Evolutionary conservation across 208 protist genomes (phyloP), one percentile per base, ranked within the genome.

Genomic region (Acanthamoeba castellanii): DNA sequence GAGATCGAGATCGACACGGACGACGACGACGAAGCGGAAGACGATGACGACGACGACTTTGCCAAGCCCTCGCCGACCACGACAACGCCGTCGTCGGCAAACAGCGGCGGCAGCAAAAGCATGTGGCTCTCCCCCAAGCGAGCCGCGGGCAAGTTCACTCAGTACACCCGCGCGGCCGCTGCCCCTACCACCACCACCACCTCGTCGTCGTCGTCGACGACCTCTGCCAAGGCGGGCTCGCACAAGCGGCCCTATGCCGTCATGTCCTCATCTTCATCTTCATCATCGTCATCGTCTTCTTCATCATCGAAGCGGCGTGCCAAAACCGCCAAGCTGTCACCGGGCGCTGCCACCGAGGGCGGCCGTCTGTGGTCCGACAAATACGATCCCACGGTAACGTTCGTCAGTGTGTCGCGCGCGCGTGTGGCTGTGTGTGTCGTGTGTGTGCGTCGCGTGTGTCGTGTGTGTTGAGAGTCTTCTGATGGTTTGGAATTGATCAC

Each of bases 341-440:
- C 13, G 42, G 30, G 50, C 78, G 25, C 13, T n/a, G 27, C 20
- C 42, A 18, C 7, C 47, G 50, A 59, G 27, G 78, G 78, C 42
- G 78, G 11, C 6, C 78, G 78, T 11, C 59, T 91, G 6, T 91
- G 84, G 84, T 64, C 59, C 18, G 84, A 91, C 14, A 91, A 91
- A 70, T 91, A 91, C 57, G 84, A 64, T 52, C 84, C 84, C 20
- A 11, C 13, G 57, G 50, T 47, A 85, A 14, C 22, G 59, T 27
- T 5, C 18, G 11, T 27, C n/a, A 16, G 50, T 55, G 50, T 55
- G 50, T 55, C 50, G 50, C 22, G 25, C 22, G 11, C 9, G 18
- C 30, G 72, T 81, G 72, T n/a, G 3, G 11, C 37, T 7, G 6
- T 50, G n/a, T 70, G 16, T 70, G 5, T 70, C 25, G 37, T n/a